Base-by-base conservation (phyloP, 192 early-diverging fungal species). In the Backusella mclennaniae region DNA sequence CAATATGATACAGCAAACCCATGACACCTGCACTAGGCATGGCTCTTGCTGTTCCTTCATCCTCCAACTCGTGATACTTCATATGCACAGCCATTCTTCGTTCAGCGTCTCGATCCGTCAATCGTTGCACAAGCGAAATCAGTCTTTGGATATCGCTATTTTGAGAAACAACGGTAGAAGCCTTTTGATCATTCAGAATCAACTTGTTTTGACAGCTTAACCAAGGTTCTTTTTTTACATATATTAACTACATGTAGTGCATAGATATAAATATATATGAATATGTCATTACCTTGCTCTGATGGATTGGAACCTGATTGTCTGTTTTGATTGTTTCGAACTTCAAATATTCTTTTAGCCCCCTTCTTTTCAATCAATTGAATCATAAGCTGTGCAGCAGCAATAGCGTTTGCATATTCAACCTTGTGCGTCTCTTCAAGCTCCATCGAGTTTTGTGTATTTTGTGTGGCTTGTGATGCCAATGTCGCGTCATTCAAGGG, bases 11-110 rank as follows among this genome's bases (percentile, higher is more conserved):
- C 3, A 80, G 23, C n/a, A 84, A 35, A 15, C 73, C 79, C 76
- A 84, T 80, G 15, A 84, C 66, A 15, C 79, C 82, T 21, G 82
- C 82, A 73, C 82, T 84, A 21, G 82, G 82, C 79, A 84, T 80
- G 21, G 79, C 82, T 52, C 82, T 77, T 23, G 82, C 82, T 6
- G 82, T 84, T 33, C 82, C 82, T 74, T 84, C 82, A 70, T 84
- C 82, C 46, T 84, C 82, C 39, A 84, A 73, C 35, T 84, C 79
- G 33, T 80, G 82, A 35, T 84, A 84, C 29, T 80, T 79, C 78
- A 84, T 80, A 53, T 84, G 82, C 19, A 80, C 79, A 7, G 77
- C 79, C 73, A 77, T 72, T 49, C 74, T 67, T 35, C 66, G 66
- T 46, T 84, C 79, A 6, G 73, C 46, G 39, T 80, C 69, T 49